Evolutionary conservation across 1,284 basidiomycete genomes (phyloP).

Genomic region (Termitomyces sp.): DNA sequence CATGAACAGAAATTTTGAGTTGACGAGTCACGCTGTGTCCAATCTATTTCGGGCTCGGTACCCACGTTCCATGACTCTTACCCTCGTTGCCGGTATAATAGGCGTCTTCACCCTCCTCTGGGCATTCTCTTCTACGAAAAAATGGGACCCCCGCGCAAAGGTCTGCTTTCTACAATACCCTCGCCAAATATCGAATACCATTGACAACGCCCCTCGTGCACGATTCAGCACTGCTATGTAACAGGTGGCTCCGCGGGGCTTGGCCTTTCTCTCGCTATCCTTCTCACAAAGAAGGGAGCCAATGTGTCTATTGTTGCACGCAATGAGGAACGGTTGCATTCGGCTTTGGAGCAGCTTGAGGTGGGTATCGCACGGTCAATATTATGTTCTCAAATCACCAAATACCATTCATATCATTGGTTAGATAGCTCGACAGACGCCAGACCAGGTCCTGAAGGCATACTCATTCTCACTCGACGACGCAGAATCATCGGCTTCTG

Average conservation of each 20-base stretch:
- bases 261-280: slow-evolving; percentile 67
- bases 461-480: slow-evolving; percentile 61
- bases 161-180: slow-evolving; percentile 21
- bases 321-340: slow-evolving; percentile 54
- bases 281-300: slow-evolving; percentile 69
- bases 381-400: neutral
- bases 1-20: slow-evolving; percentile 2
- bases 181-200: neutral
- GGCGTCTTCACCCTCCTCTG: slow-evolving; percentile 8
- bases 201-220: slow-evolving; percentile 1
- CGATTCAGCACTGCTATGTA: slow-evolving; percentile 63
- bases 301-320: slow-evolving; percentile 81
- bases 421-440: slow-evolving; percentile 43
- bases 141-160: slow-evolving; percentile 41
- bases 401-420: neutral
- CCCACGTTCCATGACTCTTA: slow-evolving; percentile 1
- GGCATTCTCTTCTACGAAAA: slow-evolving; percentile 20
- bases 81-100: slow-evolving; percentile 7
- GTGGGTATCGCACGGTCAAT: slow-evolving; percentile 31
- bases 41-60: slow-evolving; percentile 5
- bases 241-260: slow-evolving; percentile 82
- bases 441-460: slow-evolving; percentile 53
- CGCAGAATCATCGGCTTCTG: slow-evolving; percentile 45
- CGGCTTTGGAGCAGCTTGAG: slow-evolving; percentile 60
- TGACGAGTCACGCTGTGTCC: neutral